Evolutionary conservation across 305 asterid genomes (phyloP).

Genomic region (Solanum hybrid): DNA sequence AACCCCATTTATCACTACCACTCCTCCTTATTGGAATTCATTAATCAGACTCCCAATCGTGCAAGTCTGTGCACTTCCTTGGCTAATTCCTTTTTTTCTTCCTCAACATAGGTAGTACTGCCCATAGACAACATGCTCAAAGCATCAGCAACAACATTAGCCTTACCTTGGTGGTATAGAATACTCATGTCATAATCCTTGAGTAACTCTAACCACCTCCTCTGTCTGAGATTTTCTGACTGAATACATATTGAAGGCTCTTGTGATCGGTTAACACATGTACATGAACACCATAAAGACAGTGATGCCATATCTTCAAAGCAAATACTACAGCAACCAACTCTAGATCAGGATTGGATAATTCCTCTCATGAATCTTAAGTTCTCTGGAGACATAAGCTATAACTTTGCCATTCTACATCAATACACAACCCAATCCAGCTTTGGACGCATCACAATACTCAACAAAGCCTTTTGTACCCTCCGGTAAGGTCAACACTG

Average conservation of each 20-base stretch:
- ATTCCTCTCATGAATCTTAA: background rate
- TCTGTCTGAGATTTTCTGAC: background rate
- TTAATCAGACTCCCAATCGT: background rate
- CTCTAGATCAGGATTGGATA: background rate
- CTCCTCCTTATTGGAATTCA: background rate
- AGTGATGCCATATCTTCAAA: background rate
- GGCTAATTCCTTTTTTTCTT: background rate
- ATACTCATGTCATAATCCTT: background rate
- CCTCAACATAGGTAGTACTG: background rate
- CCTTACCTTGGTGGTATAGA: background rate
- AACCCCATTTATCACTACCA: background rate
- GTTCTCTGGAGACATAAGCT: background rate
- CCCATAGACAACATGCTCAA: background rate
- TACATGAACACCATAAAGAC: background rate
- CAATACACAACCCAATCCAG: background rate
- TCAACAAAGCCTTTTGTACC: background rate
- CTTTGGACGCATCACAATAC: background rate
- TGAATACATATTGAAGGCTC: background rate
- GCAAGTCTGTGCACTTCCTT: background rate
- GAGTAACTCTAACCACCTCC: background rate
- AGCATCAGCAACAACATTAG: background rate
- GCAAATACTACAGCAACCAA: background rate
- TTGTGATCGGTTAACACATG: background rate
- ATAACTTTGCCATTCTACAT: no score
- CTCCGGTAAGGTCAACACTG: background rate